Percentiles rank a stretch among this genome's conserved stretches.
These are phyloP conservation scores for Arabidopsis arenosa DNA, from an alignment of 345 rosid genomes.

Conservation along the genomic window DNA sequence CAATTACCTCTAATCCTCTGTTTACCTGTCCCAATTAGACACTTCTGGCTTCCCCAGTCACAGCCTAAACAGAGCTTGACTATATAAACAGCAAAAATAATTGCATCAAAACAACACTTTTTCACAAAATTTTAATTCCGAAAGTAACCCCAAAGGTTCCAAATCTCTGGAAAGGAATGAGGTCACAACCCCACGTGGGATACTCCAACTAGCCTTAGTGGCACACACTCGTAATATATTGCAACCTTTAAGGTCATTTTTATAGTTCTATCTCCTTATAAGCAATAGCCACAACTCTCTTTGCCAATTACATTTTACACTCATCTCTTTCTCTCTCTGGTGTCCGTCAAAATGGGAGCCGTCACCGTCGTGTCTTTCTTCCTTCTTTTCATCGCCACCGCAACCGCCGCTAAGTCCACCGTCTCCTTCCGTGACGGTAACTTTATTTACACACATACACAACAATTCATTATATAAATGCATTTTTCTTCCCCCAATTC, in stretches of 20 bases:
- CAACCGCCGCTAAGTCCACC: slow-evolving; percentile 13
- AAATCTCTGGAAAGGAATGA: slow-evolving; percentile 35
- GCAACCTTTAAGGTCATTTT: slow-evolving; percentile 26
- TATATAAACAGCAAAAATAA: neutral
- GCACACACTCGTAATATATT: slow-evolving; percentile 33
- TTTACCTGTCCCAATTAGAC: neutral
- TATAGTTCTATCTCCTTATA: slow-evolving; percentile 21
- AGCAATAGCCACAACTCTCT: slow-evolving; percentile 28
- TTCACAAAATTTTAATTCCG: neutral
- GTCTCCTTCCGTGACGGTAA: slow-evolving; percentile 44
- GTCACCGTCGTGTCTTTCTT: slow-evolving; percentile 33
- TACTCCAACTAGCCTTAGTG: slow-evolving; percentile 20
- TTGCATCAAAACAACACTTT: neutral
- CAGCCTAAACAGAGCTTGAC: slow-evolving; percentile 39
- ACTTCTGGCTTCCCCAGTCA: slow-evolving; percentile 26
- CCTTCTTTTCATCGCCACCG: slow-evolving; percentile 43
- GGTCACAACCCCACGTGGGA: slow-evolving; percentile 45
- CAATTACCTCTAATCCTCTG: neutral
- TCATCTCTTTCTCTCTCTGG: neutral
- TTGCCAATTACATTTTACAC: slow-evolving; percentile 19
- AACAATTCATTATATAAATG: neutral
- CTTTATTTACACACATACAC: neutral
- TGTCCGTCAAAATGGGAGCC: slow-evolving; percentile 36
- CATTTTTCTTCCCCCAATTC: neutral
- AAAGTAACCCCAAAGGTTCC: slow-evolving; percentile 25